phyloP scores from a whole-genome alignment of 1,284 basidiomycete genomes.

The Melampsora larici-populina region DNA sequence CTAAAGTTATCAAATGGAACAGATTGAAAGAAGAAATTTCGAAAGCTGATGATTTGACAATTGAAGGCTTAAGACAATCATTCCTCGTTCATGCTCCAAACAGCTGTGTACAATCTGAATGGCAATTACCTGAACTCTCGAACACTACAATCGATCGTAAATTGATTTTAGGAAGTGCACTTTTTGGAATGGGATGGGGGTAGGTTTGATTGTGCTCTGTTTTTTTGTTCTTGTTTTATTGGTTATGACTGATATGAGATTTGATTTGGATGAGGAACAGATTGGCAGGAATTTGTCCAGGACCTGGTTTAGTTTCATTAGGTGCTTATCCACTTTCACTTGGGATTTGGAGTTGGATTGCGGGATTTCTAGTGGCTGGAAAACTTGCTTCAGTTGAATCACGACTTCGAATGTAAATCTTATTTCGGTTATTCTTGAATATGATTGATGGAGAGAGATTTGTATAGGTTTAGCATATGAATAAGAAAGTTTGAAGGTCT shows the following conservation, averaged over 20 bases:
- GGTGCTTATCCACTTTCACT: constrained; percentile 32
- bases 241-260: constrained; percentile 1
- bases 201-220: background rate
- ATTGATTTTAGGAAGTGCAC: constrained; percentile 21
- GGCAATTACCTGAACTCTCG: constrained; percentile 33
- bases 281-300: constrained; percentile 28
- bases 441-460: too few relatives aligned
- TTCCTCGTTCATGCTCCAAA: constrained; percentile 3
- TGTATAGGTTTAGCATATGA: too few relatives aligned
- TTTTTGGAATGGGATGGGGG: constrained; percentile 39
- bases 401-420: too few relatives aligned
- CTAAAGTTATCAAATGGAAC: constrained; percentile 13
- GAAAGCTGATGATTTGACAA: background rate
- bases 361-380: constrained; percentile 11
- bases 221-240: background rate
- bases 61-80: background rate
- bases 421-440: too few relatives aligned
- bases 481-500: too few relatives aligned
- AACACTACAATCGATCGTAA: constrained; percentile 11
- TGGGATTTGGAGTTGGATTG: constrained; percentile 24
- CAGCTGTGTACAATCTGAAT: background rate
- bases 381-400: too few relatives aligned
- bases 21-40: background rate
- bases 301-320: constrained; percentile 24
- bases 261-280: too few relatives aligned